These are phyloP conservation scores for Quercus lobata DNA, from an alignment of 331 rosid species.

Conservation along the genomic window DNA sequence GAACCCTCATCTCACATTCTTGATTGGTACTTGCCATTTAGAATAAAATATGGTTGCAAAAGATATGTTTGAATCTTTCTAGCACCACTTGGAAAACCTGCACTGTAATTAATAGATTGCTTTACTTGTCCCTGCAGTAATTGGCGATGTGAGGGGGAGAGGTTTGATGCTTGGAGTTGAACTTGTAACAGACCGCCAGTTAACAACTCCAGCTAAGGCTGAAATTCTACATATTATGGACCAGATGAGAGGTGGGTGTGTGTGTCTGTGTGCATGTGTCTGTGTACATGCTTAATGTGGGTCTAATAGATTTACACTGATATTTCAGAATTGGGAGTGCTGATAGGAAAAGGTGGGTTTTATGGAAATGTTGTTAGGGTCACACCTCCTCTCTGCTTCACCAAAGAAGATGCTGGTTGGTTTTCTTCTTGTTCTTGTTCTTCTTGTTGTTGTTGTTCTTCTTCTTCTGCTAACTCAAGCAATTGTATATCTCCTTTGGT, in stretches of 20 bases:
- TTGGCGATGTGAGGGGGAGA: conserved; percentile 49
- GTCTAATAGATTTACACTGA: not conserved
- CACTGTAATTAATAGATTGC: not conserved
- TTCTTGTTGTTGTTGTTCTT: too few species aligned
- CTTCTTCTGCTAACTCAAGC: conserved; percentile 6
- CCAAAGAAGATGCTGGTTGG: conserved; percentile 49
- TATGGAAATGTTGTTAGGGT: conserved; percentile 40
- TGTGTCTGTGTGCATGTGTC: not conserved
- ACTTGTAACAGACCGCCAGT: conserved; percentile 29
- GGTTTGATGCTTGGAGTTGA: conserved; percentile 53
- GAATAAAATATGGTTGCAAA: not conserved
- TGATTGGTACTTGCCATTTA: not conserved
- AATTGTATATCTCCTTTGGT: conserved; percentile 5
- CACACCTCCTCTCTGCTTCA: conserved; percentile 47
- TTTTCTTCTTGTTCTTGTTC: not conserved
- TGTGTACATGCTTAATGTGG: not conserved
- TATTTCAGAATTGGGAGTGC: conserved; percentile 45
- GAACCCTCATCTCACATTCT: not conserved
- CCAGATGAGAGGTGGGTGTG: conserved; percentile 38
- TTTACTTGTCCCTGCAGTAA: conserved; percentile 23
- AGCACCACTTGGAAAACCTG: not conserved
- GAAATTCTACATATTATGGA: conserved; percentile 31
- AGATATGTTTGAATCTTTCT: not conserved
- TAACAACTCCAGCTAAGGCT: conserved; percentile 38
- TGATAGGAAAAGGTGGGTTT: conserved; percentile 43